Conservation (phyloP, 805 yeast genomes). For the Hemisphaericaspora nanyangensis region DNA sequence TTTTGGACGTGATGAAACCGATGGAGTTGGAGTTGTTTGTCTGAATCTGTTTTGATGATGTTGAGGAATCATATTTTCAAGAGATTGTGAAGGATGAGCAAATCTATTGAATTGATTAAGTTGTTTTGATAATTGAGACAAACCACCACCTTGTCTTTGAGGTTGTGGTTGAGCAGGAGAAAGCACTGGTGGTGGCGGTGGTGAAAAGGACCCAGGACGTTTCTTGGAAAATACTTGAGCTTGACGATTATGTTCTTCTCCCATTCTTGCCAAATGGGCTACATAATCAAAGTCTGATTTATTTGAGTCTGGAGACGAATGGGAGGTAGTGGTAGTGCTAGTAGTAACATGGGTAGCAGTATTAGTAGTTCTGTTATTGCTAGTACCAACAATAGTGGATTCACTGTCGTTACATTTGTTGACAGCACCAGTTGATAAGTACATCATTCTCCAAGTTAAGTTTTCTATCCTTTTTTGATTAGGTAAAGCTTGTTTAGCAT, state of each 20-base stretch:
- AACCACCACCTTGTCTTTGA: background rate
- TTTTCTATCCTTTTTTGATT: constrained; percentile 77
- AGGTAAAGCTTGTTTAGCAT: constrained; percentile 72
- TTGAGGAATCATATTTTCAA: constrained; percentile 3
- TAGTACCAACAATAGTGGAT: background rate
- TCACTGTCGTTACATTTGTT: background rate
- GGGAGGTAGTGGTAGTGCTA: background rate
- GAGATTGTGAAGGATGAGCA: constrained; percentile 3
- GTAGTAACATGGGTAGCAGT: background rate
- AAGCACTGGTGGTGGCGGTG: constrained; percentile 10
- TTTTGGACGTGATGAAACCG: background rate
- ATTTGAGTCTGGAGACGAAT: constrained; percentile 36
- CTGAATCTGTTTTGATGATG: constrained; percentile 1
- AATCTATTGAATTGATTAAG: constrained; percentile 3
- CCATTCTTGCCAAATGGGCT: constrained; percentile 58
- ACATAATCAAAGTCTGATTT: constrained; percentile 60
- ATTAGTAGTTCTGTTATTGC: background rate
- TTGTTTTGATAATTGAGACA: constrained; percentile 3
- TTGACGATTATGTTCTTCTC: constrained; percentile 22
- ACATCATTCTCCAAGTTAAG: constrained; percentile 86
- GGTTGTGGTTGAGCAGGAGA: background rate
- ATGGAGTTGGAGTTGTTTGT: background rate
- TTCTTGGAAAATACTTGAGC: constrained; percentile 9
- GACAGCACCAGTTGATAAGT: constrained; percentile 24
- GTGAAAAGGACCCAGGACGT: constrained; percentile 17